These are phyloP conservation scores for Melanomma pulvis-pyrius DNA, from an alignment of 495 filamentous ascomycete genomes.

Conservation along the genomic window DNA sequence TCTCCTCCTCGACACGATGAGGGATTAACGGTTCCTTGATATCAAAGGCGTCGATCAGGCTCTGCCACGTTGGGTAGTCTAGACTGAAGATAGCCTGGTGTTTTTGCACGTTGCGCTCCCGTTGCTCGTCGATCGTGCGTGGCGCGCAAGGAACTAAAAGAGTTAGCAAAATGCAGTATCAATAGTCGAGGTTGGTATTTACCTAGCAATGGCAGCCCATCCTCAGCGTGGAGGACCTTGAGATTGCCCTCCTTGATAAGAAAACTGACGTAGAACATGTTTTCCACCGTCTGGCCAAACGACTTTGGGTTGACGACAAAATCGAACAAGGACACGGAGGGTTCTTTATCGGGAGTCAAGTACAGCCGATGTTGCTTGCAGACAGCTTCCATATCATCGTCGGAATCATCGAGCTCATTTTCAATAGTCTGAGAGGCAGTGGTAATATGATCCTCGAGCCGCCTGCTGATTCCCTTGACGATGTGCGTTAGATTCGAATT, in stretches of 20 bases:
- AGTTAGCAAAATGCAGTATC: constrained; percentile 10
- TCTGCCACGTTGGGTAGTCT: constrained; percentile 79
- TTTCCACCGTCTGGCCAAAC: constrained; percentile 95
- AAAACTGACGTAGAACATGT: constrained; percentile 96
- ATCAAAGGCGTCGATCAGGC: constrained; percentile 70
- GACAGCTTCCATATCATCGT: constrained; percentile 49
- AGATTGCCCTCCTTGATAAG: constrained; percentile 83
- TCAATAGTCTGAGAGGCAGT: constrained; percentile 37
- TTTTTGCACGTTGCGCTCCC: constrained; percentile 54
- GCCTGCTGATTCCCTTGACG: constrained; percentile 63
- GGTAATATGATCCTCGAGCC: constrained; percentile 45
- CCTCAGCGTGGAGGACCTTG: constrained; percentile 64
- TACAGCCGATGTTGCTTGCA: constrained; percentile 61
- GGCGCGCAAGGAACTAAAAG: constrained; percentile 46
- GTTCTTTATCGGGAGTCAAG: constrained; percentile 47
- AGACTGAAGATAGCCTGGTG: constrained; percentile 85
- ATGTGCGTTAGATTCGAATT: constrained; percentile 73
- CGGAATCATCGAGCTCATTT: constrained; percentile 42
- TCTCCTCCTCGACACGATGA: constrained; percentile 68
- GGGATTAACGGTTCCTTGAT: constrained; percentile 80
- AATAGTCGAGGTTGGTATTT: constrained; percentile 43
- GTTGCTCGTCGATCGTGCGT: constrained; percentile 52
- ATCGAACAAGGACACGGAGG: constrained; percentile 72
- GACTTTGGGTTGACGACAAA: constrained; percentile 87
- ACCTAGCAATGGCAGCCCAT: constrained; percentile 74